Evolutionary conservation across 169 alveolate species (phyloP), one percentile per base, ranked within the genome.

Genomic region (Cryptosporidium muris): DNA sequence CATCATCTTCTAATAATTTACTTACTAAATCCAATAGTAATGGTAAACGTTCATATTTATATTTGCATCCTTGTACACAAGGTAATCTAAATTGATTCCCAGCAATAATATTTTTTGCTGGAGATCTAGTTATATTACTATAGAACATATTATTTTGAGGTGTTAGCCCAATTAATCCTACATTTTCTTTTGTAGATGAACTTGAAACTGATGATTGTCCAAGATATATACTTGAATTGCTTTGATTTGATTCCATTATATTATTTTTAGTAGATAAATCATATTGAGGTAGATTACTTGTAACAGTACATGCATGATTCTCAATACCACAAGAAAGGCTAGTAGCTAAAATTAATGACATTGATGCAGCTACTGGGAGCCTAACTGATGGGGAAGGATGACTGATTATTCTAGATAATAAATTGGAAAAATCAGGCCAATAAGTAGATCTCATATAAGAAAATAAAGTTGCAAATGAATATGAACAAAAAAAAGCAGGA

Each of bases 351-450:
- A 74, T 74, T 37, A 74, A 47, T 25, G 85, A 58, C 54, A 74
- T 74, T 4, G 85, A 74, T 1, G 85, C 85, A 7, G 85, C 85
- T 40, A 74, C 45, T 9, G 85, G 85, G 0, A 74, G 63, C 49
- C 85, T 74, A 7, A 74, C 85, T 1, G 68, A 56, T 6, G 42
- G 49, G 16, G 47, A n/a, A 25, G 68, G 62, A 9, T 54, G 54
- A 16, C 62, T 63, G 40, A 62, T 63, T 16, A 74, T 43, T 3
- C 63, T 49, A 11, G 63, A 51, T 36, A 74, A 34, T 8, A 74
- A 54, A 2, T 58, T 42, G 5, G 74, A 74, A 60, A 74, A 74
- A 42, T 45, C 60, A 1, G 66, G 74, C 85, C 85, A 74, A 45
- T 47, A 8, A 2, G 2, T 42, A 14, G 85, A 54, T 2, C 85